Conservation (phyloP, 805 yeast species). For the Candida boleticola region DNA sequence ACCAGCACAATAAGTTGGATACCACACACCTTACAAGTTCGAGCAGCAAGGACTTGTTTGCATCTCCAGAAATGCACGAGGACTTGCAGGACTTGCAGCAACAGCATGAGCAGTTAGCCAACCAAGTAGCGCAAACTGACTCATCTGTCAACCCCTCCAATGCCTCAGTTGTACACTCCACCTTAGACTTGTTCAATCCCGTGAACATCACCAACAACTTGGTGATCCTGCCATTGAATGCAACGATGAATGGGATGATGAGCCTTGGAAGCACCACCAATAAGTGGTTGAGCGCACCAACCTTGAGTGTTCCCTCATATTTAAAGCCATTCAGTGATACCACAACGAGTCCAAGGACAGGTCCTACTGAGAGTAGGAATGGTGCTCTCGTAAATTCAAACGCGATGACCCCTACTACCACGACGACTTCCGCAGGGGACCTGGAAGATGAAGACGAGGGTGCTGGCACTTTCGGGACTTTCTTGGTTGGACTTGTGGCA, state of each 20-base stretch:
- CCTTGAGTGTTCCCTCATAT: not conserved
- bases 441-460: constrained; percentile 9
- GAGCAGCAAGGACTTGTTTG: constrained; percentile 15
- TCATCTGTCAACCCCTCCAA: not conserved
- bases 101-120: not conserved
- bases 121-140: not conserved
- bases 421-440: not conserved
- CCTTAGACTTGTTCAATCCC: constrained; percentile 32
- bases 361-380: not conserved
- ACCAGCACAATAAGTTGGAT: constrained; percentile 24
- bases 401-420: not conserved
- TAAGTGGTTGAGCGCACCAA: constrained; percentile 20
- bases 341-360: not conserved
- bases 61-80: constrained; percentile 1
- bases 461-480: constrained; percentile 9
- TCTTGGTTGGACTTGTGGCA: constrained; percentile 21
- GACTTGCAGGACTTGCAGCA: constrained; percentile 7
- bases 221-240: constrained; percentile 36
- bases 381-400: not conserved
- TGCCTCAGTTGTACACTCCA: constrained; percentile 2
- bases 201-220: constrained; percentile 32
- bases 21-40: constrained; percentile 14
- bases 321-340: constrained; percentile 8
- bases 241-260: constrained; percentile 33
- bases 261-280: constrained; percentile 14